Evolutionary conservation across 2,329 filamentous ascomycete genomes (phyloP), one percentile per base, ranked within the genome.

Genomic region (Diaporthe nobilis): DNA sequence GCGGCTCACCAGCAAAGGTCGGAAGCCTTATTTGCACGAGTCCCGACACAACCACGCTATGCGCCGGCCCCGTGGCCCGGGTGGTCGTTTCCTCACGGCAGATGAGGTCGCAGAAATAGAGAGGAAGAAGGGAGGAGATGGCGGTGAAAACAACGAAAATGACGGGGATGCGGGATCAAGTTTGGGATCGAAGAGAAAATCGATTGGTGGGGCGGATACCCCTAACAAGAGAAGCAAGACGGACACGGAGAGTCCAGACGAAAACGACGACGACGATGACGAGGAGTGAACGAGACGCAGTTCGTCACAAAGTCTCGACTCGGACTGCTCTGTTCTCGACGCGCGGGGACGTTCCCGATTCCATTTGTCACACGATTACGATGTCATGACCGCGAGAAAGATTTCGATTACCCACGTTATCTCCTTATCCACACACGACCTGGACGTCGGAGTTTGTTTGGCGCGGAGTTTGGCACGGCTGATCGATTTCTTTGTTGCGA

Each of bases 21-120:
- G 97, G 49, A 98, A 98, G 86, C 97, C 97, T 4, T 99, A 99
- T 81, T 89, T 99, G 44, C 97, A 99, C 85, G 97, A 99, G 83
- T 98, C 96, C 37, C 91, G 97, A 81, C 97, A 99, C 84, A 98
- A 98, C 82, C 97, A 99, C 84, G 97, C 97, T 13, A 99, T 99
- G 97, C 92, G 97, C 75, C 90, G 97, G 80, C 97, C 97, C 39
- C 92, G 97, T 82, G 97, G 97, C 22, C 97, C 97, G 0, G 97
- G 97, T 72, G 97, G 97, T 31, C 93, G 97, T 34, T 99, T 99
- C 88, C 87, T 99, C 83, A 99, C 97, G 0, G 96, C 97, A 1
- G 97, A 98, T 75, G 97, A 99, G 84, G 96, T 98, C 5, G 95
- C 95, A 8, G 93, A 94, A 70, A 95, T 98, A 88, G 96, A 98